A percentile compares a stretch with the other conserved stretches of the same genome.
Conservation (phyloP, 2,329 filamentous ascomycete genomes). For the Sporothrix curviconia region DNA sequence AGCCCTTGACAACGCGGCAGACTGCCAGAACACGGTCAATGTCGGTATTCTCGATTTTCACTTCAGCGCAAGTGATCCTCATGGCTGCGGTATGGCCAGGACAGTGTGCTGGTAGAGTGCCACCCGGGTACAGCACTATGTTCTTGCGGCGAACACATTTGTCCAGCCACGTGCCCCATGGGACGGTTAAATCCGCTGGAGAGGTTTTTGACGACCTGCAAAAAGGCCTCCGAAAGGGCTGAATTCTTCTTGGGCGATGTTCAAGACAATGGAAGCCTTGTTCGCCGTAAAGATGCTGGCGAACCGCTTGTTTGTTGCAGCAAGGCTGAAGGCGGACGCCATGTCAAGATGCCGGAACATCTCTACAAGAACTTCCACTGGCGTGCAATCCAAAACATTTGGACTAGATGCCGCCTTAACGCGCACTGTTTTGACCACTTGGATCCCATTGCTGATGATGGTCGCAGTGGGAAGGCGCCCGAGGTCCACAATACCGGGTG, state of each 20-base stretch:
- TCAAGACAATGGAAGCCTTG: slow-evolving; percentile 37
- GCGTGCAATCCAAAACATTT: slow-evolving; percentile 26
- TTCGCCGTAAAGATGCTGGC: slow-evolving; percentile 35
- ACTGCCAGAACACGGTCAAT: slow-evolving; percentile 27
- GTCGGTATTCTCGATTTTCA: slow-evolving; percentile 21
- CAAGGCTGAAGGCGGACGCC: slow-evolving; percentile 34
- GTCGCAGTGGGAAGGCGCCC: neutral
- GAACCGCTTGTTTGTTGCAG: slow-evolving; percentile 32
- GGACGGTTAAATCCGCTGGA: slow-evolving; percentile 28
- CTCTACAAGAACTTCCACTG: slow-evolving; percentile 43
- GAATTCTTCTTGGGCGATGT: slow-evolving; percentile 36
- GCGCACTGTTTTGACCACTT: neutral
- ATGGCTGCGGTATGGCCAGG: neutral
- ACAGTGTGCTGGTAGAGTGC: slow-evolving; percentile 11
- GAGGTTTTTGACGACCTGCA: slow-evolving; percentile 42
- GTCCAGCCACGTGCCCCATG: slow-evolving; percentile 31
- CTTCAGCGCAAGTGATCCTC: slow-evolving; percentile 11
- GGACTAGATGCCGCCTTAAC: neutral
- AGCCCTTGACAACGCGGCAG: slow-evolving; percentile 31
- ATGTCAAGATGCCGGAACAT: slow-evolving; percentile 42
- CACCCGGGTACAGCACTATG: slow-evolving; percentile 18
- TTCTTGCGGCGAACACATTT: slow-evolving; percentile 34
- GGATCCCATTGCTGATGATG: too few species aligned
- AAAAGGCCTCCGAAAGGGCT: slow-evolving; percentile 39
- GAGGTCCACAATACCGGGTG: neutral